phyloP scores from a whole-genome alignment of 2,329 filamentous ascomycete species.

The Trichoderma hamatum region DNA sequence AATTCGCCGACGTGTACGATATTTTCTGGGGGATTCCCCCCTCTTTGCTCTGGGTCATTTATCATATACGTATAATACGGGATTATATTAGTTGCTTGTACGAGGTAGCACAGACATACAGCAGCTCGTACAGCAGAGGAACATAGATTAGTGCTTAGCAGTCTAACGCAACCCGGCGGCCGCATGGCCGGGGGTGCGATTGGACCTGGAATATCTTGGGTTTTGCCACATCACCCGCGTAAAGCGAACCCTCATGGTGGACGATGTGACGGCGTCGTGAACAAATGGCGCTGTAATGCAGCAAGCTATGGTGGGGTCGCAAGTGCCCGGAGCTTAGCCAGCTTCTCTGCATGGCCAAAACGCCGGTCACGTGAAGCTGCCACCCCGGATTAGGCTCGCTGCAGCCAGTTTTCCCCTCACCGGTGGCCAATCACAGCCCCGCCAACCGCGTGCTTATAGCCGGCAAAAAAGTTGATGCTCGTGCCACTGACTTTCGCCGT shows the following conservation, averaged over 20 bases:
- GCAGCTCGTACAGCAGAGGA: background rate
- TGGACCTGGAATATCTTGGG: background rate
- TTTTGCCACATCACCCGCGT: slow-evolving; percentile 10
- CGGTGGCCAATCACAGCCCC: slow-evolving; percentile 38
- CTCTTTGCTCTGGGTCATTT: background rate
- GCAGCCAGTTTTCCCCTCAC: slow-evolving; percentile 36
- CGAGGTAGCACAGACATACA: slow-evolving; percentile 1
- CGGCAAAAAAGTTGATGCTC: slow-evolving; percentile 30
- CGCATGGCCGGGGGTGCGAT: background rate
- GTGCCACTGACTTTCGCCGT: slow-evolving; percentile 30
- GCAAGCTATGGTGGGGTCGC: background rate
- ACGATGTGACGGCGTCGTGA: background rate
- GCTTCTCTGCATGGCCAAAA: background rate
- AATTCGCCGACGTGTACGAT: slow-evolving; percentile 3
- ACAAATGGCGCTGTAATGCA: background rate
- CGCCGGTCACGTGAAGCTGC: slow-evolving; percentile 20
- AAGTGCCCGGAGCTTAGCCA: background rate
- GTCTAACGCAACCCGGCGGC: background rate
- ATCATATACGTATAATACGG: background rate
- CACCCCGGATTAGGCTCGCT: slow-evolving; percentile 27
- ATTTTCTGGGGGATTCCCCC: background rate
- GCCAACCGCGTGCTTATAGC: slow-evolving; percentile 12
- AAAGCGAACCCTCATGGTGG: background rate
- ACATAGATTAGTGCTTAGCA: background rate
- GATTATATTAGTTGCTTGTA: background rate